Base-by-base conservation (phyloP, 2,329 filamentous ascomycete species). In the Endocalyx cinctus region DNA sequence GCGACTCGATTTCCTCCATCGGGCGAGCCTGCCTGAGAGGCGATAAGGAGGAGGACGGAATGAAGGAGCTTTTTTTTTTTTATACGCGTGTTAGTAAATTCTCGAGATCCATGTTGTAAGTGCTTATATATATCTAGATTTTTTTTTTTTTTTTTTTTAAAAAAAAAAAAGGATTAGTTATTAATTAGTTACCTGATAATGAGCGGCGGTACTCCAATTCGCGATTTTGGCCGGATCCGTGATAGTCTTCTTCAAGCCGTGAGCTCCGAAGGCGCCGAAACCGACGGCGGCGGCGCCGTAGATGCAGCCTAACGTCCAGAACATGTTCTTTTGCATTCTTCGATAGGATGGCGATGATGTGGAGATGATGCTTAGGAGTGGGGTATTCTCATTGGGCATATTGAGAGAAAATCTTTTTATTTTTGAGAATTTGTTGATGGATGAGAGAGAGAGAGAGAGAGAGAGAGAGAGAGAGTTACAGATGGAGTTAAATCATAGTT, bases 121-220 rank as follows among this genome's bases (percentile, higher is more conserved):
- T n/a, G n/a, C n/a, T n/a, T n/a, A n/a, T n/a, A n/a, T n/a, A n/a
- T n/a, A n/a, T n/a, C n/a, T n/a, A n/a, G n/a, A n/a, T n/a, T n/a
- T n/a, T n/a, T n/a, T n/a, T n/a, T n/a, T n/a, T n/a, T n/a, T n/a
- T n/a, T n/a, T n/a, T n/a, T n/a, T n/a, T n/a, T n/a, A n/a, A n/a
- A n/a, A n/a, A n/a, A n/a, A n/a, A n/a, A n/a, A n/a, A n/a, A n/a
- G n/a, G n/a, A n/a, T n/a, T n/a, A n/a, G n/a, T n/a, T n/a, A n/a
- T n/a, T n/a, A n/a, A n/a, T n/a, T n/a, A n/a, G n/a, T 4, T 57
- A 80, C 78, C 61, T 82, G 79, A 47, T 84, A 84, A 25, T 84
- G 78, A 3, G 79, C 79, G 2, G 79, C 80, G 0, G 79, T 84
- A 10, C 59, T 56, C 71, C 77, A 84, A 52, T 67, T 81, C 5